Conservation (phyloP, 140 eudicot genomes). For the Cichorium intybus region DNA sequence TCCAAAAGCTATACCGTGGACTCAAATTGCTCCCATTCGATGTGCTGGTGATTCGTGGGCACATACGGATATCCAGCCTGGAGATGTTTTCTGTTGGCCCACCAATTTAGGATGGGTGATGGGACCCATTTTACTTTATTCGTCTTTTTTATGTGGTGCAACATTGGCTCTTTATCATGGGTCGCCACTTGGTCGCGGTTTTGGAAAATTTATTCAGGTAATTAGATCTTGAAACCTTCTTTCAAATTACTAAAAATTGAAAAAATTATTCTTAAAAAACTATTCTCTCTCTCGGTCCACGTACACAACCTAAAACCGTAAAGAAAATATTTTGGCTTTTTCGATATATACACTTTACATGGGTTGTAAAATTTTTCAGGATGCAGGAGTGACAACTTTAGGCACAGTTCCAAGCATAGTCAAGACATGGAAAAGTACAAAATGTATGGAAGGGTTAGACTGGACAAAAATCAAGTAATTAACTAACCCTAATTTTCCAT, state of each 20-base stretch:
- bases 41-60: constrained; percentile 81
- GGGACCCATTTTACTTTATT: constrained; percentile 79
- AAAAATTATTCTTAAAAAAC: neutral
- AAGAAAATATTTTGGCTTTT: neutral
- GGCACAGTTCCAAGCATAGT: constrained; percentile 97
- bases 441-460: constrained; percentile 85
- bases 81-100: constrained; percentile 85
- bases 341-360: neutral
- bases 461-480: constrained; percentile 81
- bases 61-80: constrained; percentile 50
- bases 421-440: constrained; percentile 87
- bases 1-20: constrained; percentile 97
- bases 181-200: constrained; percentile 82
- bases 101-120: constrained; percentile 96
- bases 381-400: constrained; percentile 77
- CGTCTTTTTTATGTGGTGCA: constrained; percentile 77
- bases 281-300: too few species aligned
- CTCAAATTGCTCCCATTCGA: constrained; percentile 82
- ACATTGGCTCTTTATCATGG: constrained; percentile 94
- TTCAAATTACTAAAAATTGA: neutral
- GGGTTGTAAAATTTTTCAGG: constrained; percentile 38
- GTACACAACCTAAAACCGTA: too few species aligned
- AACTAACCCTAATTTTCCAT: neutral
- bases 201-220: constrained; percentile 93
- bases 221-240: constrained; percentile 10